Conservation (phyloP, 176 grass and related monocot genomes). For the Lolium multiflorum region DNA sequence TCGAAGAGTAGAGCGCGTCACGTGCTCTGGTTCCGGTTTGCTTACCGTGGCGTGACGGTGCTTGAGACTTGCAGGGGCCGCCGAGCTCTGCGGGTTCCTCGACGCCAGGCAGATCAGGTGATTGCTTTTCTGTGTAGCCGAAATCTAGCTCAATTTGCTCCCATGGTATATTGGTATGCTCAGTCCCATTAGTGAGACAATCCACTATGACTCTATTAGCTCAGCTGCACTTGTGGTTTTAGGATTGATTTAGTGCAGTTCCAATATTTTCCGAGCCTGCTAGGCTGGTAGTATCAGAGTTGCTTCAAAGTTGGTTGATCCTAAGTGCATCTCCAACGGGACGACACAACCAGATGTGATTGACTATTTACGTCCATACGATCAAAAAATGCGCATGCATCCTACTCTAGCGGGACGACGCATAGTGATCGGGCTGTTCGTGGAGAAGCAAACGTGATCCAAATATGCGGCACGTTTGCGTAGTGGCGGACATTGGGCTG, state of each 20-base stretch:
- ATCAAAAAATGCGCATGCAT: too few species aligned
- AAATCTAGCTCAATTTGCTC: background rate
- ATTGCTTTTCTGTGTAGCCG: background rate
- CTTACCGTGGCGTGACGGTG: background rate
- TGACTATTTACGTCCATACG: too few species aligned
- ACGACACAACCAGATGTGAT: too few species aligned
- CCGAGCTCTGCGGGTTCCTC: conserved; percentile 77
- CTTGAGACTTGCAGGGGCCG: conserved; percentile 58
- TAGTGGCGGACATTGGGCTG: too few species aligned
- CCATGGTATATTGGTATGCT: background rate
- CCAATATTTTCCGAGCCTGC: background rate
- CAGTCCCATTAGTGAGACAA: background rate
- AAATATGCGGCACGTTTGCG: too few species aligned
- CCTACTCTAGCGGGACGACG: too few species aligned
- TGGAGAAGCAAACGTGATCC: too few species aligned
- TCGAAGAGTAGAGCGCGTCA: background rate
- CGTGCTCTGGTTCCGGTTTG: background rate
- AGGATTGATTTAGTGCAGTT: background rate
- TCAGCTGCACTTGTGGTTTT: background rate
- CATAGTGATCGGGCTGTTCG: too few species aligned
- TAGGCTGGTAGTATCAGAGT: background rate
- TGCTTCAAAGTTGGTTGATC: background rate
- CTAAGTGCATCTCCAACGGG: too few species aligned
- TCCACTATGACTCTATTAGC: too few species aligned
- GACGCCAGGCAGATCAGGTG: conserved; percentile 84